phyloP scores from a whole-genome alignment of 2,329 filamentous ascomycete genomes.

The Nemania diffusa region DNA sequence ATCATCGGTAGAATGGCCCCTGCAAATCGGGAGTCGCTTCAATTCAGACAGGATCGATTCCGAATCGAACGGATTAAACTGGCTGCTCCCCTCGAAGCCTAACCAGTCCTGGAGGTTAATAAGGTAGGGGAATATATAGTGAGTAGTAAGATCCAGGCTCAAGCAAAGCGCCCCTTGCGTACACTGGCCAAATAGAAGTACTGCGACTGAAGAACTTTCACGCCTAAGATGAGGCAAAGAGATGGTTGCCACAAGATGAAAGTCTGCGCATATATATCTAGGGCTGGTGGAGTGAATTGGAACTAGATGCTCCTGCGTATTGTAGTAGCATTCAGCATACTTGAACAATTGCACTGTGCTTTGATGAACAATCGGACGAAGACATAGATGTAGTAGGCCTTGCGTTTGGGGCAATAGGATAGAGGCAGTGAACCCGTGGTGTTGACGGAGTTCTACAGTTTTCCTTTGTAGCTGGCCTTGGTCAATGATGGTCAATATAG shows the following conservation, averaged over 20 bases:
- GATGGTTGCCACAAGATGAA: neutral
- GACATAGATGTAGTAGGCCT: neutral
- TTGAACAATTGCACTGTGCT: neutral
- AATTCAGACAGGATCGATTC: neutral
- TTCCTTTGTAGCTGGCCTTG: neutral
- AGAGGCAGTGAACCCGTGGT: no score
- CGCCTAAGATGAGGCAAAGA: neutral
- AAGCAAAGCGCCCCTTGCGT: neutral
- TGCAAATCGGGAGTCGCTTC: neutral
- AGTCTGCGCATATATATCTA: no score
- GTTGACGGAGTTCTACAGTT: neutral
- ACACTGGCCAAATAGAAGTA: neutral
- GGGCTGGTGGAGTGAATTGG: neutral
- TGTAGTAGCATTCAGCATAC: neutral
- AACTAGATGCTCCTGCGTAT: neutral
- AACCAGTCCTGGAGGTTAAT: neutral
- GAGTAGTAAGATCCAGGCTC: neutral
- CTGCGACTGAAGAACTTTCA: neutral
- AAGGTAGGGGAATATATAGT: neutral
- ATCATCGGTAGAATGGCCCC: neutral
- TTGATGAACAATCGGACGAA: conserved; percentile 8
- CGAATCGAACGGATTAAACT: neutral
- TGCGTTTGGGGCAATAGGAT: no score
- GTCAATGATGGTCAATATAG: neutral
- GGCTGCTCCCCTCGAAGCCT: neutral